A percentile compares a stretch with the other conserved stretches of the same genome.
phyloP scores from a whole-genome alignment of 305 asterid species.

The Fraxinus ornus region DNA sequence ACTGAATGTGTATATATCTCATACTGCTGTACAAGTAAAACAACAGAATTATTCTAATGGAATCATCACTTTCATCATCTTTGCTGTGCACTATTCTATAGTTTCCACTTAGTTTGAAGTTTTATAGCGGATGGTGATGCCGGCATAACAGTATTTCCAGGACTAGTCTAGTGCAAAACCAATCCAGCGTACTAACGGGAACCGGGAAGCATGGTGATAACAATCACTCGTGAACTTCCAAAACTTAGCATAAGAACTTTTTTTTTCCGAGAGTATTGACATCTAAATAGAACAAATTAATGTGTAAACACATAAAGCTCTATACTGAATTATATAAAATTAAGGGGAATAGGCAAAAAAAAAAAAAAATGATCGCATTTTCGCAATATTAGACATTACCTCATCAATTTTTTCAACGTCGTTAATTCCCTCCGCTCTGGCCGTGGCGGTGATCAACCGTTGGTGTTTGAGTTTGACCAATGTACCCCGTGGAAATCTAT shows the following conservation, averaged over 20 bases:
- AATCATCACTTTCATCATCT: no score
- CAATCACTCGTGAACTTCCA: background rate
- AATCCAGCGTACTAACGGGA: no score
- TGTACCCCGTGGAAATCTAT: conserved; percentile 22
- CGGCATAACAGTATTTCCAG: no score
- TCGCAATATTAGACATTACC: conserved; percentile 27
- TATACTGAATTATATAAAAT: background rate
- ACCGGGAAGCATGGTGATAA: no score
- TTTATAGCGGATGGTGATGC: no score
- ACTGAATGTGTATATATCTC: background rate
- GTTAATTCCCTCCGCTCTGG: conserved; percentile 38
- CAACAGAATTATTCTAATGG: background rate
- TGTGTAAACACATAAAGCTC: background rate
- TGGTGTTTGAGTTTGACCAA: conserved; percentile 24
- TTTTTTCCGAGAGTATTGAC: background rate
- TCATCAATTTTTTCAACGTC: conserved; percentile 23
- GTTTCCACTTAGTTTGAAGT: background rate
- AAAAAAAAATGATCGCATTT: background rate
- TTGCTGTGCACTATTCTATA: background rate
- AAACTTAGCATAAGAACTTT: background rate
- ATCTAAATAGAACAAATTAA: background rate
- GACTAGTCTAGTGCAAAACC: no score
- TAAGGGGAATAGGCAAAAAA: background rate
- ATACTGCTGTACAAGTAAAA: background rate
- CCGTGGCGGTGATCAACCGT: conserved; percentile 35